Percentiles rank a stretch among this genome's conserved stretches.
Evolutionary conservation across 495 filamentous ascomycete species (phyloP).

Genomic region (Wilcoxina mikolae): DNA sequence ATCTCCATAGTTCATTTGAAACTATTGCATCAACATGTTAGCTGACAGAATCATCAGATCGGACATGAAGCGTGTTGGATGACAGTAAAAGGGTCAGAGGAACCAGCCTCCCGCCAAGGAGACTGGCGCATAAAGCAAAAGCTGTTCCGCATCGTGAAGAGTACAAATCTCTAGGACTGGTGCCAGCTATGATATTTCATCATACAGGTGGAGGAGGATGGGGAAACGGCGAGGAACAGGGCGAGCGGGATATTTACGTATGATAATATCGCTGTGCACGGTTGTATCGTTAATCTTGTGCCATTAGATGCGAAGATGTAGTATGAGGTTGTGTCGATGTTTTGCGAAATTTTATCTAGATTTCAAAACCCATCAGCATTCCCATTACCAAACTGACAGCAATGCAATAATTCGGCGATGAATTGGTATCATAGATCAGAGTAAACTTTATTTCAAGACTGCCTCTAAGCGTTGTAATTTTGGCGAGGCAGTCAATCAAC

Average conservation of each 20-base stretch:
- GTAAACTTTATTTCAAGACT: background rate
- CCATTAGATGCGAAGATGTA: too few relatives aligned
- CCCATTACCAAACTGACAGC: too few relatives aligned
- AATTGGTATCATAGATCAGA: background rate
- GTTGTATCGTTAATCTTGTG: too few relatives aligned
- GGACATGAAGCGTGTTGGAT: too few relatives aligned
- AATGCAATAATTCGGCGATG: too few relatives aligned
- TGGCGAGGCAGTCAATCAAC: slow-evolving; percentile 1
- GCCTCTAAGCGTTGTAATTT: slow-evolving; percentile 5
- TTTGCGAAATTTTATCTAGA: too few relatives aligned
- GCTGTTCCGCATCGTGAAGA: slow-evolving; percentile 26
- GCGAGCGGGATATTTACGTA: background rate
- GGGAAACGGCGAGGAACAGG: background rate
- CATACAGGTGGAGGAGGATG: slow-evolving; percentile 13
- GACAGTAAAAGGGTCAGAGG: background rate
- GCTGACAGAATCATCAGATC: too few relatives aligned
- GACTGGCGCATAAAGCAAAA: slow-evolving; percentile 14
- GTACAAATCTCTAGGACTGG: slow-evolving; percentile 30
- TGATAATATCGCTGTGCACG: background rate
- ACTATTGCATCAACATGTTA: too few relatives aligned
- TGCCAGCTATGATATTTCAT: slow-evolving; percentile 27
- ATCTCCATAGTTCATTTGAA: too few relatives aligned
- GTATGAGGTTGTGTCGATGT: too few relatives aligned
- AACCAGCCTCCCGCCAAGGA: slow-evolving; percentile 7
- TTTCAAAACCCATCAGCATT: too few relatives aligned